phyloP scores from a whole-genome alignment of 1,284 basidiomycete genomes.

The Irpex lacteus region DNA sequence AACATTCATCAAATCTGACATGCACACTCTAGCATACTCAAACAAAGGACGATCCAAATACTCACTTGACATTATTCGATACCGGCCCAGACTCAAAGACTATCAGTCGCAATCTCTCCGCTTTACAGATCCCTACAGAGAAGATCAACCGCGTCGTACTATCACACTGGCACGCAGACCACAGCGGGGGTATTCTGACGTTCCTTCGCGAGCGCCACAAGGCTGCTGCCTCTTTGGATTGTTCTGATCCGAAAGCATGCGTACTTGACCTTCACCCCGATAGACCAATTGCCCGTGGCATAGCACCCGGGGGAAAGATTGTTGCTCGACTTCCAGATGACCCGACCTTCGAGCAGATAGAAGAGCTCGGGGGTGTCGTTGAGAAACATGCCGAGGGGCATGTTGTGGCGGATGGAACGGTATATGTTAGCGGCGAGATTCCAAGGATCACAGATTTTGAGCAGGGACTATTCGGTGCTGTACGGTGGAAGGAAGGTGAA shows the following conservation, averaged over 20 bases:
- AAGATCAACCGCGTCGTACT: slow-evolving; percentile 63
- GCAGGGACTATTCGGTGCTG: slow-evolving; percentile 61
- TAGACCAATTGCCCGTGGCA: slow-evolving; percentile 71
- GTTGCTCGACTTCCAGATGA: slow-evolving; percentile 62
- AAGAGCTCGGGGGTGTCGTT: slow-evolving; percentile 49
- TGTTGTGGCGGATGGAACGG: slow-evolving; percentile 52
- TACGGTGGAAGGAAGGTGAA: slow-evolving; percentile 55
- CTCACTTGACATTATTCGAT: slow-evolving; percentile 70
- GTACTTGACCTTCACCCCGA: slow-evolving; percentile 74
- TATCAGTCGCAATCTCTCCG: slow-evolving; percentile 65
- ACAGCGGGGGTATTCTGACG: slow-evolving; percentile 71
- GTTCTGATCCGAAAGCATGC: slow-evolving; percentile 32
- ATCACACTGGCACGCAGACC: slow-evolving; percentile 85
- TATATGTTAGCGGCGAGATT: slow-evolving; percentile 81
- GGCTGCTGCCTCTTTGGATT: slow-evolving; percentile 4
- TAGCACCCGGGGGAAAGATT: slow-evolving; percentile 59
- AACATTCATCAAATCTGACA: neutral
- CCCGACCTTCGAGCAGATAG: slow-evolving; percentile 69
- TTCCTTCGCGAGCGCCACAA: slow-evolving; percentile 47
- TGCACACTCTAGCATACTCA: slow-evolving; percentile 30
- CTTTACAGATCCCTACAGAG: slow-evolving; percentile 54
- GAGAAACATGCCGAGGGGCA: slow-evolving; percentile 60
- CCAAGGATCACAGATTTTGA: slow-evolving; percentile 69
- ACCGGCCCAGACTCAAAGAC: slow-evolving; percentile 75
- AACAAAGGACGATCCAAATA: slow-evolving; percentile 35